Evolutionary conservation across 2,329 filamentous ascomycete genomes (phyloP), one percentile per base, ranked within the genome.

Genomic region (Lithohypha guttulata): DNA sequence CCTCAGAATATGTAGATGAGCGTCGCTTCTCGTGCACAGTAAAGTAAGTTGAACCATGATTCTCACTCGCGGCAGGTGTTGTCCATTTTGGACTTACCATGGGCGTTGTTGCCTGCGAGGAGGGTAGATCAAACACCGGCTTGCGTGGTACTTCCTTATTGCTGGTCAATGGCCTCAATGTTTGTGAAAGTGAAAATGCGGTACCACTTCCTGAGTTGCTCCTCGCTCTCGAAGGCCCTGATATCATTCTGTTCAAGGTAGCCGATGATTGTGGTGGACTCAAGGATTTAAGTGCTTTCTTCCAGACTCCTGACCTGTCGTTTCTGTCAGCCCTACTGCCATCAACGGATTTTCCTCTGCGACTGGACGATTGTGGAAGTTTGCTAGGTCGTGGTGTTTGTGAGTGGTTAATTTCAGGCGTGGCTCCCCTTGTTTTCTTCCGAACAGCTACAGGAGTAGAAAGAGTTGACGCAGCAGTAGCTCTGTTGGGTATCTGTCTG

Each of bases 1-100:
- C 60, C 30, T 64, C 62, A 6, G 59, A 54, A 15, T 64, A 46
- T 26, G 58, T 59, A 2, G 62, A 61, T 26, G 64, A 61, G 25
- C 59, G 50, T 25, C 56, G 59, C 43, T 56, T 57, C 39, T 64
- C 60, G 20, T 54, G 57, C 10, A 63, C 42, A 4, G 58, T 46
- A 43, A 60, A 61, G 41, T 57, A 58, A 5, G 55, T 56, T 14
- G 51, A 37, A 31, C 42, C 46, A 20, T 55, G 45, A 17, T 44
- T 50, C 7, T 39, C 47, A 27, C 50, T 39, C 19, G 30, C 14
- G 13, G 25, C 9, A n/a, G 35, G 18, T 8, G 37, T 31, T 17
- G 23, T 34, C 6, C 11, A 11, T 22, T 31, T 43, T 21, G 49
- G 48, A 34, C 48, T 53, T 7, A 40, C 42, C 19, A 47, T 18